Percentiles rank a stretch among this genome's conserved stretches.
These are phyloP conservation scores for Rhizophagus prolifer DNA, from an alignment of 192 early-diverging fungal species.

Conservation along the genomic window DNA sequence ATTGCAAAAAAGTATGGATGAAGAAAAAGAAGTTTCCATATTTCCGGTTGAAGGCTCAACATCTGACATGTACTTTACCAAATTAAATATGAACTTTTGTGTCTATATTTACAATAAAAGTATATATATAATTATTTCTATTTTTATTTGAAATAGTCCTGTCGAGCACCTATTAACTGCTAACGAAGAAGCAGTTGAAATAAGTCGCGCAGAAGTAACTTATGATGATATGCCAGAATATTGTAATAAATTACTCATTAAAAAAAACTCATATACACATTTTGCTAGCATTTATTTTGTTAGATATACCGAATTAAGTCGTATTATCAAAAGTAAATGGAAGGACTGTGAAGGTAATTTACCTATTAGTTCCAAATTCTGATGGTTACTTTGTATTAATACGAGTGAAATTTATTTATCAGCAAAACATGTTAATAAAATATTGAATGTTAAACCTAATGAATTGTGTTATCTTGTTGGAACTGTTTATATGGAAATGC, in stretches of 20 bases:
- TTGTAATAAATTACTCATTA: slow-evolving; percentile 49
- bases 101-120: neutral
- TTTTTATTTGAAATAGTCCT: neutral
- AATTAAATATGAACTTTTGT: neutral
- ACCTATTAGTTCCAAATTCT: neutral
- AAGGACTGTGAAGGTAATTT: neutral
- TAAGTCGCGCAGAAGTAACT: neutral
- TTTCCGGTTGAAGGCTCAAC: neutral
- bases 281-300: slow-evolving; percentile 85
- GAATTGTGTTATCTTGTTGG: slow-evolving; percentile 76
- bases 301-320: slow-evolving; percentile 66
- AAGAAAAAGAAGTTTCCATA: neutral
- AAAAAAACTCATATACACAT: slow-evolving; percentile 70
- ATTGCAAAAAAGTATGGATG: neutral
- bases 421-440: slow-evolving; percentile 53
- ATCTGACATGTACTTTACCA: neutral
- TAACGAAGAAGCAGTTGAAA: neutral
- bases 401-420: slow-evolving; percentile 6
- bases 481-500: slow-evolving; percentile 87
- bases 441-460: slow-evolving; percentile 70
- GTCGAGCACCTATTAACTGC: neutral
- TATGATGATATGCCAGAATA: slow-evolving; percentile 13
- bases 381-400: neutral
- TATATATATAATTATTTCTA: neutral
- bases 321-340: slow-evolving; percentile 58